phyloP scores from a whole-genome alignment of 345 rosid genomes.

The Hypericum androsaemum region DNA sequence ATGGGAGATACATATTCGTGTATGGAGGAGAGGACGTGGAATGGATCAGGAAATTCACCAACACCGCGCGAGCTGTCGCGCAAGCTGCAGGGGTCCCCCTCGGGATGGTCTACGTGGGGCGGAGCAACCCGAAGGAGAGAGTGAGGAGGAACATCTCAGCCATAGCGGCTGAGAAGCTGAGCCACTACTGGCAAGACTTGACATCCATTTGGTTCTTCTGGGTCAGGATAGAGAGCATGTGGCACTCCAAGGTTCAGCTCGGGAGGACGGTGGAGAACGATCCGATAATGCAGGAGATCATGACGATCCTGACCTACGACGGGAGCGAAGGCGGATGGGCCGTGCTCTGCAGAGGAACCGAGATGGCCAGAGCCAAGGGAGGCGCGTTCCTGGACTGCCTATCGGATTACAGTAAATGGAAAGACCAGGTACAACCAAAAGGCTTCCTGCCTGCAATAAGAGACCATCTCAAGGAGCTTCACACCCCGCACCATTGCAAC shows the following conservation, averaged over 20 bases:
- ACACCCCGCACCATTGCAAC: slow-evolving; percentile 16
- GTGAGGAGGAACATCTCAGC: slow-evolving; percentile 17
- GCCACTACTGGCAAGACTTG: slow-evolving; percentile 24
- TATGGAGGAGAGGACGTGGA: slow-evolving; percentile 53
- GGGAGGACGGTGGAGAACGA: slow-evolving; percentile 15
- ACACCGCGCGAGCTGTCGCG: slow-evolving; percentile 18
- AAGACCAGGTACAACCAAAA: slow-evolving; percentile 6
- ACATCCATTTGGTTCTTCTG: slow-evolving; percentile 29
- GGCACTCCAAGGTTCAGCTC: slow-evolving; percentile 19
- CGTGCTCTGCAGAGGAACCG: slow-evolving; percentile 11
- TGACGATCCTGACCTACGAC: slow-evolving; percentile 16
- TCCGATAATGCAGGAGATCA: slow-evolving; percentile 16
- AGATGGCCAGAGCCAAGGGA: slow-evolving; percentile 13
- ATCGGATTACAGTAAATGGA: slow-evolving; percentile 9
- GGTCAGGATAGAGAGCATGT: slow-evolving; percentile 21
- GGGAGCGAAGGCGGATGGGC: slow-evolving; percentile 19
- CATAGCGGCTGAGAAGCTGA: slow-evolving; percentile 19
- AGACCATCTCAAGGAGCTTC: slow-evolving; percentile 11
- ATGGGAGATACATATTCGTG: slow-evolving; percentile 35
- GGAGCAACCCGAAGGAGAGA: slow-evolving; percentile 31
- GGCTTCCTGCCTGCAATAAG: slow-evolving; percentile 16
- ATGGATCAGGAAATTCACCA: slow-evolving; percentile 43
- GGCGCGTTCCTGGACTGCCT: slow-evolving; percentile 4
- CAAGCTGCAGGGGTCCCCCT: slow-evolving; percentile 22
- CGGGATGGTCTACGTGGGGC: slow-evolving; percentile 48